These are phyloP conservation scores for Kuraishia capsulata DNA, from an alignment of 805 yeast species.

Conservation along the genomic window DNA sequence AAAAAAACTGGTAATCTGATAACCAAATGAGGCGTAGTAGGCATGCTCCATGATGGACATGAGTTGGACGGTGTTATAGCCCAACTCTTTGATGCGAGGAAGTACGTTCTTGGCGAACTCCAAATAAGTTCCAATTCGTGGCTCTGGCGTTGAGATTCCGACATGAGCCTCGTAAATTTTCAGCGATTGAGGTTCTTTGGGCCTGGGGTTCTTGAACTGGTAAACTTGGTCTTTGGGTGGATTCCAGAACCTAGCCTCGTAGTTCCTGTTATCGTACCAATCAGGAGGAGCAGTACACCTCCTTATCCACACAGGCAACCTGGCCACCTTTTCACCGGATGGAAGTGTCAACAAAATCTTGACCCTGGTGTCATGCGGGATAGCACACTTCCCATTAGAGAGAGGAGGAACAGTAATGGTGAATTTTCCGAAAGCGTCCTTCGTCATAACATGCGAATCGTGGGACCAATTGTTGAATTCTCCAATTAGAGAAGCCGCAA, in stretches of 20 bases:
- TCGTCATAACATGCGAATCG: slow-evolving; percentile 40
- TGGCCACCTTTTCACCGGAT: slow-evolving; percentile 61
- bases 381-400: slow-evolving; percentile 44
- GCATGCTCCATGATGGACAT: slow-evolving; percentile 99
- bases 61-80: slow-evolving; percentile 87
- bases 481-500: slow-evolving; percentile 69
- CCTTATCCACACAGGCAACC: slow-evolving; percentile 84
- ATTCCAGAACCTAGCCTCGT: slow-evolving; percentile 93
- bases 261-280: slow-evolving; percentile 36
- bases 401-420: slow-evolving; percentile 45
- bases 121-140: slow-evolving; percentile 72
- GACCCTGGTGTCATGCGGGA: slow-evolving; percentile 74
- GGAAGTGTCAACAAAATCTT: slow-evolving; percentile 60
- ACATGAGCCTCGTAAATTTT: slow-evolving; percentile 92
- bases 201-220: slow-evolving; percentile 55
- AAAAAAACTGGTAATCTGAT: slow-evolving; percentile 88
- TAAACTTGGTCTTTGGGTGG: slow-evolving; percentile 44
- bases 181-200: slow-evolving; percentile 42
- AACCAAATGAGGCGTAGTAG: slow-evolving; percentile 96
- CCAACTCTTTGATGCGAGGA: slow-evolving; percentile 78
- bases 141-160: slow-evolving; percentile 90
- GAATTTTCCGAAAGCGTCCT: slow-evolving; percentile 69
- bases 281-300: slow-evolving; percentile 73
- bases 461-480: slow-evolving; percentile 86
- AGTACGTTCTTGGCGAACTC: slow-evolving; percentile 75